phyloP scores from a whole-genome alignment of 1,284 basidiomycete genomes.

The Sporisorium iseilematis-ciliati region DNA sequence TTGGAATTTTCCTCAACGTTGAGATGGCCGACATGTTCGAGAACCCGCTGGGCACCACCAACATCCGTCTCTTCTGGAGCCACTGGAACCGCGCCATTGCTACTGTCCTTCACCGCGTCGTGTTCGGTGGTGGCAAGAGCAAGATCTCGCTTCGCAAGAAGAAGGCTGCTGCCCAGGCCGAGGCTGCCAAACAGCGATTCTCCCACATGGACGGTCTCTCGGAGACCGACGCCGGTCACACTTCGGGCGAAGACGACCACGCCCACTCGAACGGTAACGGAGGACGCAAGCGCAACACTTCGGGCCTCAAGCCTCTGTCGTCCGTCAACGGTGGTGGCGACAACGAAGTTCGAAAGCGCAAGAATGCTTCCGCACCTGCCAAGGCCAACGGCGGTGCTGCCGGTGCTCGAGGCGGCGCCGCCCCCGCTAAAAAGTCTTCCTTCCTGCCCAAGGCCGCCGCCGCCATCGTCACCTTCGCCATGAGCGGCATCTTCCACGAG shows the following conservation, averaged over 20 bases:
- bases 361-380: constrained; percentile 6
- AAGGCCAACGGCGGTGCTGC: constrained; percentile 27
- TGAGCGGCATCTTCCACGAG: constrained; percentile 67
- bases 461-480: constrained; percentile 65
- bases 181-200: constrained; percentile 18
- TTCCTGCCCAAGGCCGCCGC: constrained; percentile 63
- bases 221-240: constrained; percentile 60
- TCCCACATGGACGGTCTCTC: constrained; percentile 61
- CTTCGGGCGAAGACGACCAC: constrained; percentile 57
- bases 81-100: constrained; percentile 70
- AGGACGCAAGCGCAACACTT: constrained; percentile 12
- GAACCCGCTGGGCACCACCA: constrained; percentile 65
- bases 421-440: constrained; percentile 29
- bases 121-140: constrained; percentile 62
- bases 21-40: constrained; percentile 69
- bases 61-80: constrained; percentile 68
- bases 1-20: constrained; percentile 62
- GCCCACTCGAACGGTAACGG: constrained; percentile 17
- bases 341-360: constrained; percentile 27
- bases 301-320: constrained; percentile 50
- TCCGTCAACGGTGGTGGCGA: constrained; percentile 21
- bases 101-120: constrained; percentile 67
- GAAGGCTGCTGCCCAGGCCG: constrained; percentile 15
- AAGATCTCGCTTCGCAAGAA: constrained; percentile 39
- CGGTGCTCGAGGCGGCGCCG: constrained; percentile 4